Evolutionary conservation across 495 filamentous ascomycete species (phyloP).

Genomic region (Trichoderma erinaceum): DNA sequence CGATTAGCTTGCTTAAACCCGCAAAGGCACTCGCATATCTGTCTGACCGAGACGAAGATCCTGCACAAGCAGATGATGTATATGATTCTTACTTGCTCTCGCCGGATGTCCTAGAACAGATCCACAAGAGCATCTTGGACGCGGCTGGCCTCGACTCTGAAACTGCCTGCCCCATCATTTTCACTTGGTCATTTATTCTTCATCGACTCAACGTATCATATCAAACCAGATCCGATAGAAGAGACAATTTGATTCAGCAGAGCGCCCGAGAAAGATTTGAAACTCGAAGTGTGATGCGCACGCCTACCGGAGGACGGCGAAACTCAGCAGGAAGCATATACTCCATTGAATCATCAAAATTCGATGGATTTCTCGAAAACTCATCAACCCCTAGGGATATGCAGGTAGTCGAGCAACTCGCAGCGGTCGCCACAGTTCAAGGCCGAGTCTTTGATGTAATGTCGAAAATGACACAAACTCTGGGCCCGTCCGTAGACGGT

Average conservation of each 20-base stretch:
- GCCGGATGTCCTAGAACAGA: conserved; percentile 51
- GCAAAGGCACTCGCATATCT: conserved; percentile 35
- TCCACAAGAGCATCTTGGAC: conserved; percentile 55
- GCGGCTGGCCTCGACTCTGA: conserved; percentile 40
- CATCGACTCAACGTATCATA: conserved; percentile 58
- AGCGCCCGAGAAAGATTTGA: conserved; percentile 52
- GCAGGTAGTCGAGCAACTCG: conserved; percentile 31
- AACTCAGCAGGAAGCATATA: conserved; percentile 47
- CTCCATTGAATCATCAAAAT: conserved; percentile 43
- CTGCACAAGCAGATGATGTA: conserved; percentile 33
- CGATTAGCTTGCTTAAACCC: conserved; percentile 68
- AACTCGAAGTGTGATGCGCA: conserved; percentile 32
- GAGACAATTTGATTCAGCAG: conserved; percentile 57
- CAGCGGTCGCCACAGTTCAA: conserved; percentile 47
- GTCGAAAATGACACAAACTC: conserved; percentile 44
- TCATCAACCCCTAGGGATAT: conserved; percentile 36
- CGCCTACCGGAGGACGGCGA: conserved; percentile 32
- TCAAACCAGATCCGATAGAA: conserved; percentile 48
- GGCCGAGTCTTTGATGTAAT: conserved; percentile 59
- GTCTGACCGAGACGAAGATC: conserved; percentile 31
- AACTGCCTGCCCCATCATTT: conserved; percentile 59
- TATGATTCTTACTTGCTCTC: conserved; percentile 10
- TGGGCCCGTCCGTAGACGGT: conserved; percentile 39
- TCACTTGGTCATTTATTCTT: conserved; percentile 73
- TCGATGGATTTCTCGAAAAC: conserved; percentile 41